Evolutionary conservation across 176 grass and related monocot genomes (phyloP).

Genomic region (Eleusine coracana): DNA sequence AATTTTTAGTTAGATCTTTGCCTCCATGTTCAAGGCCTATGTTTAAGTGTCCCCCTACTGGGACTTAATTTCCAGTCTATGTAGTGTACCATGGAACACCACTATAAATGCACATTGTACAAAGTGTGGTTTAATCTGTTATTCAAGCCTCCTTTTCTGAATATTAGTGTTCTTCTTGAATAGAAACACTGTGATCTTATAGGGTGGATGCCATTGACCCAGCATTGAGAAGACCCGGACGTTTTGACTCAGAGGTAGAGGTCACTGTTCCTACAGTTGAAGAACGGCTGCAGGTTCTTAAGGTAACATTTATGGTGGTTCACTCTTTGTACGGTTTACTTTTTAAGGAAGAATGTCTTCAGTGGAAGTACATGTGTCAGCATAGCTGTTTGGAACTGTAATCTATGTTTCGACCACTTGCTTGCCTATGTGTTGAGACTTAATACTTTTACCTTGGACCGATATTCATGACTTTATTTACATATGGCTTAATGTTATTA

Average conservation of each 20-base stretch:
- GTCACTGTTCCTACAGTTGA: conserved; percentile 74
- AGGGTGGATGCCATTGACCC: conserved; percentile 91
- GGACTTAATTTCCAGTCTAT: not conserved
- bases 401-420: conserved; percentile 21
- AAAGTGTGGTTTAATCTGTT: not conserved
- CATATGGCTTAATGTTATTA: conserved; percentile 5
- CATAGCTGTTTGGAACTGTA: not conserved
- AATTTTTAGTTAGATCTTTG: not conserved
- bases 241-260: conserved; percentile 92
- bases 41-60: not conserved
- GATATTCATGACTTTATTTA: not conserved
- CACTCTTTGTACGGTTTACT: conserved; percentile 17
- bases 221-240: conserved; percentile 83
- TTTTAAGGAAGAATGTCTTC: not conserved
- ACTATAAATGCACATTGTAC: not conserved
- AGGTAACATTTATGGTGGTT: conserved; percentile 45
- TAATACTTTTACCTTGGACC: not conserved
- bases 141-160: conserved; percentile 13
- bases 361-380: not conserved
- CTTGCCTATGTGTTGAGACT: conserved; percentile 1
- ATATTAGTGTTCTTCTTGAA: not conserved
- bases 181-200: conserved; percentile 30
- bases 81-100: not conserved
- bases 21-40: conserved; percentile 4
- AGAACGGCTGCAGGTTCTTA: conserved; percentile 78